These are phyloP conservation scores for Phyllosticta citriasiana DNA, from an alignment of 2,329 filamentous ascomycete genomes.

Conservation along the genomic window DNA sequence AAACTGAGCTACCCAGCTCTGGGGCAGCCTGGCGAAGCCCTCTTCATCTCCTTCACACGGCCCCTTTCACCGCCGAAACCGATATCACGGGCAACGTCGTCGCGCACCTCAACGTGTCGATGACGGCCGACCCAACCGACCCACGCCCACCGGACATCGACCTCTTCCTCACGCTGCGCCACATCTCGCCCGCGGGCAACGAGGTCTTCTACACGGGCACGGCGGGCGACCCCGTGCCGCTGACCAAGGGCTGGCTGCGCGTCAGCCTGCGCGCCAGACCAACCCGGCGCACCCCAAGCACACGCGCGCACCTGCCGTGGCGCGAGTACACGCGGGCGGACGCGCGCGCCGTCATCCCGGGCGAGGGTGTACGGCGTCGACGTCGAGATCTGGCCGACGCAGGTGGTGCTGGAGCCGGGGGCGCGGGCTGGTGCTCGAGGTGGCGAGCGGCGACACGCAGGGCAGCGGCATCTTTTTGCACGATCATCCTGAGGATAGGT, in stretches of 20 bases:
- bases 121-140: constrained; percentile 29
- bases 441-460: constrained; percentile 46
- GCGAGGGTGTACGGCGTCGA: constrained; percentile 51
- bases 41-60: constrained; percentile 48
- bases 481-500: constrained; percentile 40
- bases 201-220: constrained; percentile 58
- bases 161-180: constrained; percentile 51
- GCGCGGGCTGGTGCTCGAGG: constrained; percentile 46
- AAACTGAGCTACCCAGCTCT: constrained; percentile 51
- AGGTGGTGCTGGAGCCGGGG: constrained; percentile 45
- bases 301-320: constrained; percentile 44
- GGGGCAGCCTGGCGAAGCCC: constrained; percentile 46
- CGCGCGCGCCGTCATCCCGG: constrained; percentile 43
- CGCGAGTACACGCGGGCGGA: constrained; percentile 50
- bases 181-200: constrained; percentile 44
- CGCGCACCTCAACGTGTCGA: constrained; percentile 54
- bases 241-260: constrained; percentile 56
- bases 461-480: constrained; percentile 50
- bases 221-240: constrained; percentile 51
- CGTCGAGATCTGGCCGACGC: constrained; percentile 56
- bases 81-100: constrained; percentile 61
- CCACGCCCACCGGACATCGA: constrained; percentile 49
- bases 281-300: constrained; percentile 43
- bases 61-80: constrained; percentile 50
- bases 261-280: constrained; percentile 46